Evolutionary conservation across 1,284 basidiomycete species (phyloP).

Genomic region (Ganoderma lingzhi): DNA sequence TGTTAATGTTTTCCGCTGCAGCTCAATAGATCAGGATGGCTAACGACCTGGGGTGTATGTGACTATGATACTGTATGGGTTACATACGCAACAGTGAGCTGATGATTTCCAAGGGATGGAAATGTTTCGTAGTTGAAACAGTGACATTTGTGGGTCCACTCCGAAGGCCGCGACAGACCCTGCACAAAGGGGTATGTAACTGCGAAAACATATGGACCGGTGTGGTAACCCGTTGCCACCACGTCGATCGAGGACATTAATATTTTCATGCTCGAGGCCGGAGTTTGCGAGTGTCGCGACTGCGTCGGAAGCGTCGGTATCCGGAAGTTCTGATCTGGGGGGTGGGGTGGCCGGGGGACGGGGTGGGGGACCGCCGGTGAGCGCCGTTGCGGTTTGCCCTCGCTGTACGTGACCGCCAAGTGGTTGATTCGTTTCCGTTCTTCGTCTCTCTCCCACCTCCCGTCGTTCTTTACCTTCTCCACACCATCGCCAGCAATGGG

Average conservation of each 20-base stretch:
- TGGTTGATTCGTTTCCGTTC: constrained; percentile 36
- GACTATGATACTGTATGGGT: no score
- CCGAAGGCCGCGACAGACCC: no score
- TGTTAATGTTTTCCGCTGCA: neutral
- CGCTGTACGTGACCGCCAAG: constrained; percentile 20
- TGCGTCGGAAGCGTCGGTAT: neutral
- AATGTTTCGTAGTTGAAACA: neutral
- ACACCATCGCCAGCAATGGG: constrained; percentile 61
- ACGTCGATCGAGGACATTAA: neutral
- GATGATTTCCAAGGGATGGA: no score
- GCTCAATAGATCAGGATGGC: neutral
- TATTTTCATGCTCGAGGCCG: neutral
- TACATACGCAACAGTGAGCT: no score
- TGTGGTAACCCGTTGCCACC: neutral
- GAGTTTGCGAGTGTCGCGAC: neutral
- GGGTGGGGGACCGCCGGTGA: neutral
- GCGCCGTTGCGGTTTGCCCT: constrained; percentile 11
- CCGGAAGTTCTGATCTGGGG: neutral
- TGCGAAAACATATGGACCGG: neutral
- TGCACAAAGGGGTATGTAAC: no score
- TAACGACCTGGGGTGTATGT: no score
- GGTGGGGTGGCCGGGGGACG: constrained; percentile 5
- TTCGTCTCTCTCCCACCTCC: constrained; percentile 43
- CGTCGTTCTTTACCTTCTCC: constrained; percentile 57
- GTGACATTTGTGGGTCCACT: neutral